Evolutionary conservation across 148 eudicot species (phyloP).

Genomic region (Rhododendron kiyosumense): DNA sequence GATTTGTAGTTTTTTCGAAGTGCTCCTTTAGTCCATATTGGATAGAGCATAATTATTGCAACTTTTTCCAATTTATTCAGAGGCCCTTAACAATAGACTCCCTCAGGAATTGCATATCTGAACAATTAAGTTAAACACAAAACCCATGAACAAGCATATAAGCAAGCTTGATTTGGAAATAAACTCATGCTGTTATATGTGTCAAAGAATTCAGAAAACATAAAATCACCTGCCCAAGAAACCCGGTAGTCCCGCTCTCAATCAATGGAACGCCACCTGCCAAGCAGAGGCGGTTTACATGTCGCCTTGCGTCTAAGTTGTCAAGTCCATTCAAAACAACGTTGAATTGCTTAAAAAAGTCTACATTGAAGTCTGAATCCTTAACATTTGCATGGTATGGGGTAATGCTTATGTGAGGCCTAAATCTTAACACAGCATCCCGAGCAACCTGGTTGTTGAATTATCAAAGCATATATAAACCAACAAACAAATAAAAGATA

Average conservation of each 20-base stretch:
- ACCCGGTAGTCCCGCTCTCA: conserved; percentile 96
- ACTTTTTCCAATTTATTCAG: not conserved
- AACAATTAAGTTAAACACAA: not conserved
- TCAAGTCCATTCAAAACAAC: conserved; percentile 95
- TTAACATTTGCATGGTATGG: conserved; percentile 92
- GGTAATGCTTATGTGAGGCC: conserved; percentile 78
- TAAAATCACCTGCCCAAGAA: conserved; percentile 75
- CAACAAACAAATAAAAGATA: not conserved
- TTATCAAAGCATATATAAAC: not conserved
- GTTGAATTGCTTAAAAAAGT: conserved; percentile 82
- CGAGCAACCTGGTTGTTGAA: conserved; percentile 63
- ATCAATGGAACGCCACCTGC: conserved; percentile 85
- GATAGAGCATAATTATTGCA: not conserved
- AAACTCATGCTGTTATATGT: not conserved
- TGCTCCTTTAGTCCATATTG: not conserved
- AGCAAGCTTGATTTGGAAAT: not conserved
- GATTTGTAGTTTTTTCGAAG: not conserved
- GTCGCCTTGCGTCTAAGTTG: conserved; percentile 93
- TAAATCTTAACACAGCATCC: conserved; percentile 85
- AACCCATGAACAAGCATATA: conserved; percentile 4
- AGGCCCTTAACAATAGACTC: not conserved
- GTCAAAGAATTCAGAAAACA: not conserved
- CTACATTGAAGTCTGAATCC: conserved; percentile 77
- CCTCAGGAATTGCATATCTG: not conserved
- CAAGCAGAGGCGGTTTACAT: conserved; percentile 93